Conservation (phyloP, 2,329 filamentous ascomycete genomes). For the Fusarium caatingaense region DNA sequence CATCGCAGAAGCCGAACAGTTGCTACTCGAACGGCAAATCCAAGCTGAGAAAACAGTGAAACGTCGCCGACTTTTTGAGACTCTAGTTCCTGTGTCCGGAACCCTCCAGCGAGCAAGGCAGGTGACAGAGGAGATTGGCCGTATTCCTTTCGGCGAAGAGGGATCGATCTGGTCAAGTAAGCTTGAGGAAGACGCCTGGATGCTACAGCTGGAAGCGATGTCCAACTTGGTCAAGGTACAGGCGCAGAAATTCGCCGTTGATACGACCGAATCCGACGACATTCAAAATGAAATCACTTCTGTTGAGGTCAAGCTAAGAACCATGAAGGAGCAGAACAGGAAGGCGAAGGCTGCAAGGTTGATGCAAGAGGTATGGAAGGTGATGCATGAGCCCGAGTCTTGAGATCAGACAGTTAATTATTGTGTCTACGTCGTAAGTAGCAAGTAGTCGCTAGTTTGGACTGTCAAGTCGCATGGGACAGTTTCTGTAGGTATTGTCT, state of each 20-base stretch:
- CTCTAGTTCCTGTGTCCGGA: neutral
- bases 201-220: neutral
- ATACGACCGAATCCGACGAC: rapidly evolving
- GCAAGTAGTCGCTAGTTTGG: too few species aligned
- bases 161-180: neutral
- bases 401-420: rapidly evolving
- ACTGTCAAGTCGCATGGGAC: neutral
- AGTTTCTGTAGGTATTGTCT: rapidly evolving
- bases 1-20: neutral
- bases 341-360: neutral
- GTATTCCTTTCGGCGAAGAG: neutral
- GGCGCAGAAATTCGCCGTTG: rapidly evolving
- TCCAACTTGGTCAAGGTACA: neutral
- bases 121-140: rapidly evolving
- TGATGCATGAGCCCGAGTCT: neutral
- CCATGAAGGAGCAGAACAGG: neutral
- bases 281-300: rapidly evolving
- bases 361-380: neutral
- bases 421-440: neutral
- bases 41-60: neutral
- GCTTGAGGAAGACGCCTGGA: neutral
- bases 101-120: neutral
- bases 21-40: neutral
- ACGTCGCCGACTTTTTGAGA: neutral
- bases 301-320: neutral